Percentiles rank a stretch among this genome's conserved stretches.
phyloP scores from a whole-genome alignment of 2,329 filamentous ascomycete genomes.

The Coniochaeta sp. region DNA sequence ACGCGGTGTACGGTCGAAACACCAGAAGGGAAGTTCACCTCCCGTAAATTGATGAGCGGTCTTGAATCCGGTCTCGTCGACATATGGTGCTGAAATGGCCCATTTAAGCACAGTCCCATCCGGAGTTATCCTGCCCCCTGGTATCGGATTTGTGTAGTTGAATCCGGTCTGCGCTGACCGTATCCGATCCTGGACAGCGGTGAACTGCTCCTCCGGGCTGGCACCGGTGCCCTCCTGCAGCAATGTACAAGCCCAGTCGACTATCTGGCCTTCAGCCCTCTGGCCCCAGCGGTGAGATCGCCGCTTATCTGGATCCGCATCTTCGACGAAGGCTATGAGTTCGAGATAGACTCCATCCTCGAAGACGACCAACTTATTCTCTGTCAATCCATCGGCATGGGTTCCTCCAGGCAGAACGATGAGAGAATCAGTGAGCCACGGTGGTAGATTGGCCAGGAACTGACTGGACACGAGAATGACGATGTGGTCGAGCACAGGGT shows the following conservation, averaged over 20 bases:
- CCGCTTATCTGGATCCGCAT: slow-evolving; percentile 28
- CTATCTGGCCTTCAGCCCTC: slow-evolving; percentile 37
- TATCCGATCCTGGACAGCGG: slow-evolving; percentile 27
- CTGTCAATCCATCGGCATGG: slow-evolving; percentile 53
- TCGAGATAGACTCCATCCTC: slow-evolving; percentile 60
- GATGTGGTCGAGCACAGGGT: slow-evolving; percentile 48
- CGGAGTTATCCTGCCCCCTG: slow-evolving; percentile 45
- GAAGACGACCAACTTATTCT: slow-evolving; percentile 57
- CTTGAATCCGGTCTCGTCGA: neutral
- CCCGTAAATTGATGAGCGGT: slow-evolving; percentile 20
- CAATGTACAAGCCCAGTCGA: slow-evolving; percentile 55
- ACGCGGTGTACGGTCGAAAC: slow-evolving; percentile 53
- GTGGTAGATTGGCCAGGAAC: slow-evolving; percentile 37
- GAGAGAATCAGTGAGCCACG: slow-evolving; percentile 45
- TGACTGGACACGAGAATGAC: slow-evolving; percentile 52
- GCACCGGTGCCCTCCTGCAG: neutral
- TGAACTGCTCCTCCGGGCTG: slow-evolving; percentile 24
- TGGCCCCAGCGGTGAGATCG: slow-evolving; percentile 51
- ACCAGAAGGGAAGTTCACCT: slow-evolving; percentile 57
- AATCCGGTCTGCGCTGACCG: slow-evolving; percentile 22
- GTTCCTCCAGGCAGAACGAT: slow-evolving; percentile 51
- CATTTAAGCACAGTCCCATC: slow-evolving; percentile 53
- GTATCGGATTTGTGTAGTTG: slow-evolving; percentile 38
- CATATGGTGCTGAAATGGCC: slow-evolving; percentile 42
- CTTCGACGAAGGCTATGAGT: slow-evolving; percentile 53